A percentile compares a stretch with the other conserved stretches of the same genome.
These are phyloP conservation scores for Pugionium cornutum DNA, from an alignment of 345 rosid genomes.

Conservation along the genomic window DNA sequence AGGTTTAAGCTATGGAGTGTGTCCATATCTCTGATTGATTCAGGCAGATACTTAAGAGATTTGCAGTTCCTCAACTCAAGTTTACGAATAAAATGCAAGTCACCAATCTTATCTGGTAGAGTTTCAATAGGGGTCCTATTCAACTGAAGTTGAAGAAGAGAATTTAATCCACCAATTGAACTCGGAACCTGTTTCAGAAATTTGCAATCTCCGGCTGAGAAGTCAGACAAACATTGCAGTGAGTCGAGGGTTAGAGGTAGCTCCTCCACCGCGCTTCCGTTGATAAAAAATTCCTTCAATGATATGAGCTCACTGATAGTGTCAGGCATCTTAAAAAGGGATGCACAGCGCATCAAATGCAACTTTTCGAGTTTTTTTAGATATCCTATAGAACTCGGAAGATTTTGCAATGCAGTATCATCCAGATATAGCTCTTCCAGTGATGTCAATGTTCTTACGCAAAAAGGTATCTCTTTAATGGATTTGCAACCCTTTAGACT, in stretches of 20 bases:
- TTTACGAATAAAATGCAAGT: slow-evolving; percentile 2
- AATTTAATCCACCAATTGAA: slow-evolving; percentile 33
- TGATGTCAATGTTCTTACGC: slow-evolving; percentile 19
- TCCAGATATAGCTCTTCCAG: slow-evolving; percentile 27
- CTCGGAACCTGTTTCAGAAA: slow-evolving; percentile 21
- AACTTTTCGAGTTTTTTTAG: slow-evolving; percentile 31
- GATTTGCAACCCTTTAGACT: slow-evolving; percentile 28
- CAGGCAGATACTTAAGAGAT: slow-evolving; percentile 19
- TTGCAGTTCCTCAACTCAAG: slow-evolving; percentile 29
- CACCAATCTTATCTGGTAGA: slow-evolving; percentile 30
- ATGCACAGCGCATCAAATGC: slow-evolving; percentile 16
- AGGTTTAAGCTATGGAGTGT: slow-evolving; percentile 24
- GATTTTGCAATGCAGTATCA: slow-evolving; percentile 25
- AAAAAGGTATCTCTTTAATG: slow-evolving; percentile 23
- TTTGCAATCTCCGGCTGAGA: slow-evolving; percentile 29
- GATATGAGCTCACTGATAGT: slow-evolving; percentile 26
- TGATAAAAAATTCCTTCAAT: slow-evolving; percentile 23
- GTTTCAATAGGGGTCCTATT: slow-evolving; percentile 17
- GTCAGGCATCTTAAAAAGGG: slow-evolving; percentile 31
- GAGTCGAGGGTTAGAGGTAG: slow-evolving; percentile 17
- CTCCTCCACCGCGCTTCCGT: slow-evolving; percentile 24
- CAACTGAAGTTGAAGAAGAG: slow-evolving; percentile 34
- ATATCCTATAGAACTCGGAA: slow-evolving; percentile 23
- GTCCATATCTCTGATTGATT: slow-evolving; percentile 28
- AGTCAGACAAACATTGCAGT: slow-evolving; percentile 23